These are phyloP conservation scores for Pelargonium cotyledonis DNA, from an alignment of 441 rosid genomes.

Conservation along the genomic window DNA sequence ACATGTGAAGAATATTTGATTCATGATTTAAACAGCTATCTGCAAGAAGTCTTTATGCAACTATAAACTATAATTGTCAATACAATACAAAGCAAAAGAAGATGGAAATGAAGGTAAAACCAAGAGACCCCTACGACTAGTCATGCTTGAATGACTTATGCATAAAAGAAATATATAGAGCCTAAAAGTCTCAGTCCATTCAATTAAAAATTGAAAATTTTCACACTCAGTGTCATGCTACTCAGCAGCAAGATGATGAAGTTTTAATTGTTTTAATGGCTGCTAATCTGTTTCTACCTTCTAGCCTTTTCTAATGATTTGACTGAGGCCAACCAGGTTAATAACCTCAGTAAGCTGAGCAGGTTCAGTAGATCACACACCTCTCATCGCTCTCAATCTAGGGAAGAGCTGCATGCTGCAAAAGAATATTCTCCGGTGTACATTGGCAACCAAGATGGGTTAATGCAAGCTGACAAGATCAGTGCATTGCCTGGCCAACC, in stretches of 20 bases:
- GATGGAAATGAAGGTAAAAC: too few species aligned
- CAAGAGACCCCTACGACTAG: too few species aligned
- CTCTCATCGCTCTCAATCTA: neutral
- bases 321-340: constrained; percentile 19
- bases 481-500: constrained; percentile 31
- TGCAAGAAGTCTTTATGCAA: too few species aligned
- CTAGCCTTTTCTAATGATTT: neutral
- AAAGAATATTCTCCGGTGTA: constrained; percentile 4
- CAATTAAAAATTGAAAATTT: neutral
- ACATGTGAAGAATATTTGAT: too few species aligned
- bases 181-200: neutral
- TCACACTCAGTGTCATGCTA: neutral
- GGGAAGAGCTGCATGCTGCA: neutral
- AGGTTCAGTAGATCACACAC: constrained; percentile 6
- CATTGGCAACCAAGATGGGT: constrained; percentile 20
- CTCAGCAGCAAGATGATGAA: neutral
- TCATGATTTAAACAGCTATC: too few species aligned
- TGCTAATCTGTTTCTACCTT: neutral
- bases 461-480: constrained; percentile 27
- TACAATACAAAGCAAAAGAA: too few species aligned
- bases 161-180: neutral
- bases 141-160: too few species aligned
- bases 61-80: too few species aligned
- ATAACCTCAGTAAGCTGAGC: constrained; percentile 10
- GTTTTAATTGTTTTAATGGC: neutral